Base-by-base conservation (phyloP, 495 filamentous ascomycete genomes). In the Filosporella fistucella region DNA sequence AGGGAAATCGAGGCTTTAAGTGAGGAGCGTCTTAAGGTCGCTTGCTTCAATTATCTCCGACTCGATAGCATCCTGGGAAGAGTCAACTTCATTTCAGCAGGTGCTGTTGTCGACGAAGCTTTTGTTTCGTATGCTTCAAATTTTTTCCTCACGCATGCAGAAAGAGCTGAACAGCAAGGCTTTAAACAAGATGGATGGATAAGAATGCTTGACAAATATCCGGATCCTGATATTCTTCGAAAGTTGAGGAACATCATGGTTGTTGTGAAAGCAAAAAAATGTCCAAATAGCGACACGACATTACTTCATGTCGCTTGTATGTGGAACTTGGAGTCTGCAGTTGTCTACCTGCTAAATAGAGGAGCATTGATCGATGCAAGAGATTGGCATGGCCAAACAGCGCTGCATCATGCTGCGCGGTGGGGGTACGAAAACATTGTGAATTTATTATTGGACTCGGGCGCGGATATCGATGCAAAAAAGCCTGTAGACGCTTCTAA, bases 401-500 rank as follows among this genome's bases (percentile, higher is more conserved):
- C 67, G 13, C 54, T 80, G 41, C 74, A 78, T 64, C 57, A 78
- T 50, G 75, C 75, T 1, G 68, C 68, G 11, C 63, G 67, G 13
- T 68, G 74, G 61, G 68, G 66, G n/a, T 60, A 69, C 7, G 22
- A 22, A 22, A 65, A 75, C 47, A 69, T 77, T 14, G 67, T 77
- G 12, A 56, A 62, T 39, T 38, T 78, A 40, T 55, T 81, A 11
- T 43, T 80, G n/a, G 47, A 60, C 20, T 62, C 67, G 45, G 60
- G 64, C 1, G 72, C 76, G 2, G 55, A 71, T 44, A 62, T 79
- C 11, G 66, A 71, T 50, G 69, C 69, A 21, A 62, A 65, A 38
- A 75, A 70, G 63, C 70, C 74, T 54, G 71, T 72, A 25, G 65
- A 66, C 1, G 77, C 72, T 71, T n/a, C n/a, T n/a, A n/a, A n/a